Base-by-base conservation (phyloP, 2,329 filamentous ascomycete genomes). In the Periconia sp. region DNA sequence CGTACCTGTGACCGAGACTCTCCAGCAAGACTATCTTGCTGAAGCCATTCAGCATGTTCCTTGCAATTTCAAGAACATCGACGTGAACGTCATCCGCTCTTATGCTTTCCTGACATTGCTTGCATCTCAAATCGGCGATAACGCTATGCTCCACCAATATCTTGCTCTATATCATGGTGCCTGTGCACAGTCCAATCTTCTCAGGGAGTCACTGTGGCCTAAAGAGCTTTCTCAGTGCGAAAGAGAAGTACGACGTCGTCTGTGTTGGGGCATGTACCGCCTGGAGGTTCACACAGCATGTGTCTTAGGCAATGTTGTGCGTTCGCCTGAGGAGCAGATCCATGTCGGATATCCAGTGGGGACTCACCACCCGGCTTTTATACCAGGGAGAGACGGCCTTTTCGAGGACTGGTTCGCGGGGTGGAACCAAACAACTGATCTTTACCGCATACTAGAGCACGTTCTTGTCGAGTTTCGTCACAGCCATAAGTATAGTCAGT, bases 221-320 rank as follows among this genome's bases (percentile, higher is more conserved):
- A 17, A 27, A 30, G 37, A 42, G 11, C 35, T 20, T 7, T 23
- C 35, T 6, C 35, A 41, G 42, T 45, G 19, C 2, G 33, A 45
- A 40, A 47, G 27, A 46, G 44, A 46, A 30, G 42, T 44, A 17
- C 44, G 44, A 31, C 44, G 44, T 30, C 20, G 49, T 13, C 35
- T 52, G 33, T 45, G 43, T 3, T 47, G 49, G 49, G 41, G 27
- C 9, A 37, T 52, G 19, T 52, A 52, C 30, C 49, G 49, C 19
- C 49, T 52, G 11, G 49, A 52, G 17, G 43, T 47, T 5, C 49
- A 52, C 18, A 52, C 49, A 18, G 49, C 42, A 14, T 35, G 43
- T 35, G 33, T 52, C 43, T 30, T 52, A 19, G 43, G 49, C 9
- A 41, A 42, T 17, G 7, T 15, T 18, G 43, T 52, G 17, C 49